A percentile compares a stretch with the other conserved stretches of the same genome.
Conservation (phyloP, 78 protist species). For the Dictyostelium brefeldianum region DNA sequence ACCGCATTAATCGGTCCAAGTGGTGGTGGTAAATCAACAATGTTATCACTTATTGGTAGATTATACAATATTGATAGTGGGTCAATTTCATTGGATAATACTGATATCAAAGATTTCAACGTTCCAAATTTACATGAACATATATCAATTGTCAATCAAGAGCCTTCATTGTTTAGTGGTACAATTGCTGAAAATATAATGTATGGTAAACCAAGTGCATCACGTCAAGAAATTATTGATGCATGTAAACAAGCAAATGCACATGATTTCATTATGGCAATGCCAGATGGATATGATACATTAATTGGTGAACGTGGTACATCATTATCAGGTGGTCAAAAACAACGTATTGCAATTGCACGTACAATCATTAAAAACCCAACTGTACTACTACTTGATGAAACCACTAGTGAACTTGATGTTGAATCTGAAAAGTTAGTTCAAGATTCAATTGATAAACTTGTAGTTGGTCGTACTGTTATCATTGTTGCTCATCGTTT, state of each 20-base stretch:
- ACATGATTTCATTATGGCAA: conserved; percentile 89
- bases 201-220: conserved; percentile 81
- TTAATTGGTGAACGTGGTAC: conserved; percentile 93
- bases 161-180: conserved; percentile 90
- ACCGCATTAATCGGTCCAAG: conserved; percentile 70
- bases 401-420: conserved; percentile 96
- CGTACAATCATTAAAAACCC: conserved; percentile 89
- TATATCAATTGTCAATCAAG: conserved; percentile 89
- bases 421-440: conserved; percentile 90
- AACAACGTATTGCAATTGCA: conserved; percentile 90
- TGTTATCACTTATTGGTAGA: conserved; percentile 48
- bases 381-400: conserved; percentile 93
- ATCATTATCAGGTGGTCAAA: conserved; percentile 91
- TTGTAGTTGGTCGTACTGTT: conserved; percentile 62
- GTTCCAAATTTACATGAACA: conserved; percentile 65
- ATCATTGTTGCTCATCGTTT: conserved; percentile 96
- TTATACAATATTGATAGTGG: conserved; percentile 77
- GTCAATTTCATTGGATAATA: conserved; percentile 85
- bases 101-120: conserved; percentile 47
- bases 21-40: conserved; percentile 75
- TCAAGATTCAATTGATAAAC: conserved; percentile 84
- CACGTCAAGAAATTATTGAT: conserved; percentile 28
- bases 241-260: conserved; percentile 91
- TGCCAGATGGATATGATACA: conserved; percentile 90
- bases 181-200: conserved; percentile 91